phyloP scores from a whole-genome alignment of 2,329 filamentous ascomycete species.

The Pestalotiopsis sp. region DNA sequence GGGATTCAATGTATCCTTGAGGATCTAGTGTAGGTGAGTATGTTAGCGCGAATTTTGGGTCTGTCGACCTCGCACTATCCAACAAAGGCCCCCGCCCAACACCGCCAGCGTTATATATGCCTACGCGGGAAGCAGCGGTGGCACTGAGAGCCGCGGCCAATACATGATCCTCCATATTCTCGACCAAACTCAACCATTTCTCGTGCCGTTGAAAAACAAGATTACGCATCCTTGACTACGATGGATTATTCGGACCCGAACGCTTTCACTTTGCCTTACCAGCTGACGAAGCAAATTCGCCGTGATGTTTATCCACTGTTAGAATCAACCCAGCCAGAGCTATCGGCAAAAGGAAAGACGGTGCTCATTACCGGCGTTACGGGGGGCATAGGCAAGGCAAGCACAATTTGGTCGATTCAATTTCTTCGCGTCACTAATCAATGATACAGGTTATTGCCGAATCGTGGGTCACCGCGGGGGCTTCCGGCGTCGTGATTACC shows the following conservation, averaged over 20 bases:
- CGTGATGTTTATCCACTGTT: slow-evolving; percentile 21
- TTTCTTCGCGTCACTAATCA: slow-evolving; percentile 13
- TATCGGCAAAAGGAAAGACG: slow-evolving; percentile 21
- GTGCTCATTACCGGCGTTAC: slow-evolving; percentile 24
- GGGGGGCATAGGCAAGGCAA: slow-evolving; percentile 22
- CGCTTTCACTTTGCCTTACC: slow-evolving; percentile 19
- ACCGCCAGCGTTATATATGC: not conserved
- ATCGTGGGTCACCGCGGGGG: slow-evolving; percentile 21
- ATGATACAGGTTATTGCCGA: slow-evolving; percentile 21
- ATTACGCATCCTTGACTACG: slow-evolving; percentile 2
- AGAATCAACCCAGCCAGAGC: slow-evolving; percentile 20
- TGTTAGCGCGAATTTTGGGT: no score
- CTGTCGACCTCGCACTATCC: not conserved
- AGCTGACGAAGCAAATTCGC: slow-evolving; percentile 19
- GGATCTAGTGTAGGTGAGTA: no score
- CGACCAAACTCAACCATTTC: not conserved
- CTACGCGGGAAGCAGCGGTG: not conserved
- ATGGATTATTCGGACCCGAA: slow-evolving; percentile 23
- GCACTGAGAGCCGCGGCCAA: not conserved
- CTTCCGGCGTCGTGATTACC: slow-evolving; percentile 21
- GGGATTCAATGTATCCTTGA: no score
- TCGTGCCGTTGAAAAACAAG: not conserved
- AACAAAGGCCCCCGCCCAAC: not conserved
- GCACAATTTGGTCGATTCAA: slow-evolving; percentile 8
- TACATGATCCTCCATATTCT: not conserved